phyloP scores from a whole-genome alignment of 2,329 filamentous ascomycete genomes.

The Fusarium sp. region DNA sequence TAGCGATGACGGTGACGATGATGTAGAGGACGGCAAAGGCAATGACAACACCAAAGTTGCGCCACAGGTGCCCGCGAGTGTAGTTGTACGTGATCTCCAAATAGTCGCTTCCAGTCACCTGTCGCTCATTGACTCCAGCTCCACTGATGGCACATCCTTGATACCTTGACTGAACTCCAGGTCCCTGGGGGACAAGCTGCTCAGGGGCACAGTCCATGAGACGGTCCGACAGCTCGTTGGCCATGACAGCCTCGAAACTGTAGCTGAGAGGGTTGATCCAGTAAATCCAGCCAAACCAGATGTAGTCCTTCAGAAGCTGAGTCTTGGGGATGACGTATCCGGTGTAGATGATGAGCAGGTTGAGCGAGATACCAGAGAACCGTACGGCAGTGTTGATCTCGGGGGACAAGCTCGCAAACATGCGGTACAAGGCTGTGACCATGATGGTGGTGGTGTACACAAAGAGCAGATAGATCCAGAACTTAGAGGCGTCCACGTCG shows the following conservation, averaged over 20 bases:
- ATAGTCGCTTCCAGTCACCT: constrained; percentile 66
- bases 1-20: constrained; percentile 33
- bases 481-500: constrained; percentile 71
- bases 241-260: constrained; percentile 70
- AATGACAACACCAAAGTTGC: constrained; percentile 38
- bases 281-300: constrained; percentile 77
- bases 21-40: constrained; percentile 35
- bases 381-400: constrained; percentile 73
- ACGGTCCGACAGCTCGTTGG: constrained; percentile 66
- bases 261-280: constrained; percentile 75
- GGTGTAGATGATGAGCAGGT: constrained; percentile 73
- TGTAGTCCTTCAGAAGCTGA: constrained; percentile 65
- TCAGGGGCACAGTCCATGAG: constrained; percentile 59
- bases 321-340: constrained; percentile 71
- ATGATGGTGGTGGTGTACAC: constrained; percentile 67
- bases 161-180: constrained; percentile 53
- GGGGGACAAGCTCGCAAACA: constrained; percentile 67
- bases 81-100: constrained; percentile 63
- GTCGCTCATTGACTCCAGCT: constrained; percentile 46
- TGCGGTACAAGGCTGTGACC: constrained; percentile 64
- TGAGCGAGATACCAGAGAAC: constrained; percentile 65
- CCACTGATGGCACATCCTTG: constrained; percentile 69
- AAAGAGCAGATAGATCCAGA: constrained; percentile 74
- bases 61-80: constrained; percentile 35
- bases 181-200: constrained; percentile 61